phyloP scores from a whole-genome alignment of 2,329 filamentous ascomycete genomes.

The Fusarium sp. region DNA sequence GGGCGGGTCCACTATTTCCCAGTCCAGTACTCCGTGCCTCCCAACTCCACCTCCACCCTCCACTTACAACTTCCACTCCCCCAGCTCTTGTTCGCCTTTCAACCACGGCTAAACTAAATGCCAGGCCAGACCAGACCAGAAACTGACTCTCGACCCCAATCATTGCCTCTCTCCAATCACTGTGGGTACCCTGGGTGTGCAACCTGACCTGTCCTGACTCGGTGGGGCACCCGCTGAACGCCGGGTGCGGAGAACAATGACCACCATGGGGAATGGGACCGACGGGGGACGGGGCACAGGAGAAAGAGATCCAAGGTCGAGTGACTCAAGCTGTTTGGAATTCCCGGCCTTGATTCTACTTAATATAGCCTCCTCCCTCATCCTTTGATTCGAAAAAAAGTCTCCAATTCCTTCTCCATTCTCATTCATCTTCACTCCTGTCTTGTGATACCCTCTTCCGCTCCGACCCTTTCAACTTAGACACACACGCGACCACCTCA shows the following conservation, averaged over 20 bases:
- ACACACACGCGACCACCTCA: constrained; percentile 4
- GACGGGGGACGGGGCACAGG: constrained; percentile 28
- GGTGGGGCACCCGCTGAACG: not conserved
- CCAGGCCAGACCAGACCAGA: not conserved
- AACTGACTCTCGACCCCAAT: not conserved
- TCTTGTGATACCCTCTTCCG: constrained; percentile 7
- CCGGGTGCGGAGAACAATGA: constrained; percentile 27
- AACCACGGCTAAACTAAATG: not conserved
- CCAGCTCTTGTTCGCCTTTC: constrained; percentile 24
- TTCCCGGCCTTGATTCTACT: constrained; percentile 39
- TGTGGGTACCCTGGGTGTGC: constrained; percentile 16
- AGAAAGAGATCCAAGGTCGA: constrained; percentile 9
- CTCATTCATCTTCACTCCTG: constrained; percentile 6
- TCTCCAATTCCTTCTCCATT: not conserved
- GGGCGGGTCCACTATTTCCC: constrained; percentile 28
- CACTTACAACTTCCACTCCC: constrained; percentile 29
- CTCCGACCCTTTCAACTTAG: constrained; percentile 10
- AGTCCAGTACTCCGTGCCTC: not conserved
- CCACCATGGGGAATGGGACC: constrained; percentile 24
- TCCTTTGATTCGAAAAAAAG: not conserved
- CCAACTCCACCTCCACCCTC: constrained; percentile 1
- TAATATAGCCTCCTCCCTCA: constrained; percentile 36
- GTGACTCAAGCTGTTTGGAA: constrained; percentile 25
- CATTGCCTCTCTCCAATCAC: constrained; percentile 7
- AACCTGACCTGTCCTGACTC: not conserved